Base-by-base conservation (phyloP, 345 rosid genomes). In the Bruguiera gymnorhiza region DNA sequence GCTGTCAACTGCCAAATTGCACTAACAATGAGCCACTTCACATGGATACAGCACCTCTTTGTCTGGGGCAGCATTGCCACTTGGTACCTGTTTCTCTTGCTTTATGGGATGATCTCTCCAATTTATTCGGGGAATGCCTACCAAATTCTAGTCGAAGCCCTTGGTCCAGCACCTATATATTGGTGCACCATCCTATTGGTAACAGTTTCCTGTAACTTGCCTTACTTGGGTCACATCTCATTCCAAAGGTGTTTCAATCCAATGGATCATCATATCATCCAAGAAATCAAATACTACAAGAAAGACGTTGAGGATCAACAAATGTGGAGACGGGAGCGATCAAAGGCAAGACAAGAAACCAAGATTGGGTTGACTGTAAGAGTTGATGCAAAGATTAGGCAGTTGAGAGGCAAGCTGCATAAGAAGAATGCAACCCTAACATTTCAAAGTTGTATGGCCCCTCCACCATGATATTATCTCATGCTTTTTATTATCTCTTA, bases 331-430 rank as follows among this genome's bases (percentile, higher is more conserved):
- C 66, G 98, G 80, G 99, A 96, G 76, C 71, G 96, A 56, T 90
- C 97, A 1, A 96, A 90, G 81, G 98, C 98, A 0, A 66, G 96
- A 72, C 91, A 96, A 76, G 83, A 83, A 81, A 96, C 99, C 15
- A 96, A 92, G 93, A 89, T 96, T 5, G 98, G 99, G 32, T 90
- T 96, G 83, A 77, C 97, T 1, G 98, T 91, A 6, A 83, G 98
- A 67, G 99, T 96, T 0, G 99, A 96, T 62, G 99, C 91, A 1
- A 92, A 90, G 82, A 96, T 96, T 66, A 89, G 99, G 70, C 88
- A 78, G 10, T 79, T 92, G 68, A 73, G 74, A 85, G 91, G 82
- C 63, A 89, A 52, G 85, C 56, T 96, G 82, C 83, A 88, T 57
- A 92, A 83, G 81, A 96, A 86, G 68, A 79, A 76, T 69, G 79